phyloP scores from a whole-genome alignment of 2,329 filamentous ascomycete species.

The Cladosporium sp. region DNA sequence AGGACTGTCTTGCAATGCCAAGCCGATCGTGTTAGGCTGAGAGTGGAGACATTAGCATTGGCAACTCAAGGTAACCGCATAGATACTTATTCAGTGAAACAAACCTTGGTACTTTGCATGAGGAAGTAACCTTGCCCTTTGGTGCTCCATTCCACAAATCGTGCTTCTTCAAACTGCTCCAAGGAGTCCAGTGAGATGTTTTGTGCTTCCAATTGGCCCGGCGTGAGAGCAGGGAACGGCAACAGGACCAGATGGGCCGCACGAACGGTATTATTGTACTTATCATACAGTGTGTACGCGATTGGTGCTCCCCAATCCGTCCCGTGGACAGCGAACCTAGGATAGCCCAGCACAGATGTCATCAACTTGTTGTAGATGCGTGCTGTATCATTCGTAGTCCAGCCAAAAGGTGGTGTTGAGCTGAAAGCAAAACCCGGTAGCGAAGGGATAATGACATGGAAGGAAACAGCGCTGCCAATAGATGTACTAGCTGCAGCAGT shows the following conservation, averaged over 20 bases:
- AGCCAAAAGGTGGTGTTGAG: conserved; percentile 21
- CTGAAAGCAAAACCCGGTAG: conserved; percentile 51
- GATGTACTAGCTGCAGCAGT: conserved; percentile 23
- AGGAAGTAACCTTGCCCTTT: conserved; percentile 5
- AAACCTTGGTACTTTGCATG: conserved; percentile 7
- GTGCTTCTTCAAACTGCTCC: not conserved
- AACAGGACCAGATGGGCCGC: not conserved
- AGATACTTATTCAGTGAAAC: conserved; percentile 5
- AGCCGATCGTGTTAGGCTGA: conserved; percentile 37
- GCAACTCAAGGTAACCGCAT: not conserved
- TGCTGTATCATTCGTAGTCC: conserved; percentile 31
- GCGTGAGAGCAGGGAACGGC: not conserved
- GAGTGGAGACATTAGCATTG: not conserved
- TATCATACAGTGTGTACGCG: not conserved
- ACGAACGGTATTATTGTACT: not conserved
- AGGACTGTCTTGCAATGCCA: conserved; percentile 37
- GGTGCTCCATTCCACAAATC: not conserved
- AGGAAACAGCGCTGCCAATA: conserved; percentile 32
- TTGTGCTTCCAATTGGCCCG: not conserved
- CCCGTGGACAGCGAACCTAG: conserved; percentile 30
- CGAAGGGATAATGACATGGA: conserved; percentile 55
- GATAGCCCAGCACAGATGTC: conserved; percentile 34
- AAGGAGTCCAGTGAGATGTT: no score
- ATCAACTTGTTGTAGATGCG: conserved; percentile 32
- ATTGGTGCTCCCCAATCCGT: conserved; percentile 30